phyloP scores from a whole-genome alignment of 2,329 filamentous ascomycete species.

The Arthrinium puccinioides region DNA sequence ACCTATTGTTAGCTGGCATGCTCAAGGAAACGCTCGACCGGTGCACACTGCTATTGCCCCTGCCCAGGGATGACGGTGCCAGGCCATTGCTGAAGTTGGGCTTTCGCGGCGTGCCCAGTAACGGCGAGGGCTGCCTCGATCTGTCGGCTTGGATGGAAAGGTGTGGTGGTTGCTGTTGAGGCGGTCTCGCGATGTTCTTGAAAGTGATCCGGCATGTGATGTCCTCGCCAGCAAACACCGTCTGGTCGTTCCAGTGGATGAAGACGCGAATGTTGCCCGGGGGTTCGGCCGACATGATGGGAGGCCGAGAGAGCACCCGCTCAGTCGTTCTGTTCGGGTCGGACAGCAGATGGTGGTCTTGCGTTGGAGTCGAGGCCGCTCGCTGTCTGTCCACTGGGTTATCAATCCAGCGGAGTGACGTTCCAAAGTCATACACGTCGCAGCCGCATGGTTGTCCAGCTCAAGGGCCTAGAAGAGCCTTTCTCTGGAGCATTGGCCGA shows the following conservation, averaged over 20 bases:
- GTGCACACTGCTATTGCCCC: conserved; percentile 60
- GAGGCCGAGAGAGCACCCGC: too few species aligned
- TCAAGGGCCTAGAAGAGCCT: not conserved
- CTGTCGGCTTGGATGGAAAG: conserved; percentile 19
- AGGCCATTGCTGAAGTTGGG: conserved; percentile 34
- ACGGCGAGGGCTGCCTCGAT: conserved; percentile 32
- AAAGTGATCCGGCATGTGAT: conserved; percentile 95
- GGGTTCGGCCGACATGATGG: conserved; percentile 41
- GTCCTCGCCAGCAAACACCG: conserved; percentile 93
- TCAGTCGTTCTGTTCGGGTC: too few species aligned
- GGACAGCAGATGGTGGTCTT: not conserved
- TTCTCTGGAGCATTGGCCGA: conserved; percentile 3
- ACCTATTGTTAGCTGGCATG: conserved; percentile 35
- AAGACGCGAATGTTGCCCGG: conserved; percentile 82
- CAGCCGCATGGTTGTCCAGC: conserved; percentile 3
- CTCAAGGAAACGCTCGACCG: conserved; percentile 61
- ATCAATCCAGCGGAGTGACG: not conserved
- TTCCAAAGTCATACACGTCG: conserved; percentile 1
- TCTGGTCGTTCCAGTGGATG: conserved; percentile 88
- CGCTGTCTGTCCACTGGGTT: not conserved
- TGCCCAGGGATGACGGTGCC: conserved; percentile 35
- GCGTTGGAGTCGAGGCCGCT: not conserved
- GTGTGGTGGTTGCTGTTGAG: too few species aligned
- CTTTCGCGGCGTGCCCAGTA: conserved; percentile 28
- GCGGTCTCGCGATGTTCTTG: conserved; percentile 64